Percentiles rank a stretch among this genome's conserved stretches.
These are phyloP conservation scores for Russula brevipes DNA, from an alignment of 768 basidiomycete genomes.

Conservation along the genomic window DNA sequence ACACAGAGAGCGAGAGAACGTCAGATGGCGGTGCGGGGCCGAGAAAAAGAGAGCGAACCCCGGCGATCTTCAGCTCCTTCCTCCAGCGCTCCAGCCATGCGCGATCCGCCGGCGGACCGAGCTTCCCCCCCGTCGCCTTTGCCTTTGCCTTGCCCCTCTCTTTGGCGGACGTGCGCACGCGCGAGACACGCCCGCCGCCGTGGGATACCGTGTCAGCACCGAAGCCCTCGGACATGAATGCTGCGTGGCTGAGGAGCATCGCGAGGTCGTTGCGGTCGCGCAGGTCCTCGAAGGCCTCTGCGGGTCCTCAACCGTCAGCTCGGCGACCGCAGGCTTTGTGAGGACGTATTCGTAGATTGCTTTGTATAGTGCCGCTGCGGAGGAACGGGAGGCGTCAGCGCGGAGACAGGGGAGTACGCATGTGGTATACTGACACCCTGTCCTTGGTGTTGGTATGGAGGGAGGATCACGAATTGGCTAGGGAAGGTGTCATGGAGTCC, in stretches of 20 bases:
- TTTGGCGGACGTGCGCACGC: conserved; percentile 27
- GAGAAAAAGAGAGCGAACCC: conserved; percentile 40
- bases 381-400: neutral
- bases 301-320: conserved; percentile 98
- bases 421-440: conserved; percentile 72
- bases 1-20: neutral
- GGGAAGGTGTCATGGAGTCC: neutral
- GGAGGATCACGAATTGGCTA: conserved; percentile 91
- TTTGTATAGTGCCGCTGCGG: conserved; percentile 76
- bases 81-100: conserved; percentile 78
- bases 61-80: conserved; percentile 81
- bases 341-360: conserved; percentile 78
- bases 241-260: conserved; percentile 60
- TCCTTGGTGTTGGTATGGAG: conserved; percentile 83
- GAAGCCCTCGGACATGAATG: conserved; percentile 70
- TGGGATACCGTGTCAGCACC: conserved; percentile 35
- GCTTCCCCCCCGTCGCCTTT: conserved; percentile 49
- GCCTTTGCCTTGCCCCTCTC: conserved; percentile 36
- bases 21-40: neutral
- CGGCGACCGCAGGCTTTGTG: conserved; percentile 64
- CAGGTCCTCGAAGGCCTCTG: conserved; percentile 95
- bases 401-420: neutral
- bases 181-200: conserved; percentile 38
- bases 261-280: conserved; percentile 87
- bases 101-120: conserved; percentile 74